These are phyloP conservation scores for Trichophyton verrucosum DNA, from an alignment of 2,329 filamentous ascomycete species.

Conservation along the genomic window DNA sequence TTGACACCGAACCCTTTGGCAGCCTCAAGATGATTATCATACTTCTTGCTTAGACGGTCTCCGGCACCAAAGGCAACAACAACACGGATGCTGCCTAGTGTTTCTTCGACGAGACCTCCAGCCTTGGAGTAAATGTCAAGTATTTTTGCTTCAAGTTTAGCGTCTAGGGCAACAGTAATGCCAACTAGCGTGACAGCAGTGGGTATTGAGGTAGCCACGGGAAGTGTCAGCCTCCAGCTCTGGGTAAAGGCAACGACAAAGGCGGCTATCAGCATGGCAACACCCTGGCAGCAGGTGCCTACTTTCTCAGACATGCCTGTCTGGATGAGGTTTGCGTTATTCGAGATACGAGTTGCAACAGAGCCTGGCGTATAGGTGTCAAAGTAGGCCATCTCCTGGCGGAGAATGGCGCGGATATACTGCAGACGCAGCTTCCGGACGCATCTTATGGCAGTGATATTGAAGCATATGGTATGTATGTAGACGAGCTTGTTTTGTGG, in stretches of 20 bases:
- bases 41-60: slow-evolving; percentile 19
- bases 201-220: slow-evolving; percentile 37
- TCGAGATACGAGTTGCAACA: slow-evolving; percentile 16
- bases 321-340: slow-evolving; percentile 16
- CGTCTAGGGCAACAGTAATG: slow-evolving; percentile 16
- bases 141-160: slow-evolving; percentile 19
- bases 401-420: slow-evolving; percentile 15
- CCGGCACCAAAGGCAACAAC: slow-evolving; percentile 37
- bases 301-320: slow-evolving; percentile 15
- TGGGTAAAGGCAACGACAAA: slow-evolving; percentile 30
- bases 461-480: slow-evolving; percentile 43
- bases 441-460: slow-evolving; percentile 28
- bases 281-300: slow-evolving; percentile 13
- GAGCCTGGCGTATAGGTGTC: slow-evolving; percentile 17
- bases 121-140: slow-evolving; percentile 24
- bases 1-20: slow-evolving; percentile 19
- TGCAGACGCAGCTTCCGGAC: slow-evolving; percentile 18
- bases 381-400: slow-evolving; percentile 21
- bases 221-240: slow-evolving; percentile 35
- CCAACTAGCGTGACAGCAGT: slow-evolving; percentile 25
- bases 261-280: slow-evolving; percentile 24
- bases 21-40: slow-evolving; percentile 17
- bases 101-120: slow-evolving; percentile 36
- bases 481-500: slow-evolving; percentile 45
- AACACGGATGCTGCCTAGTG: slow-evolving; percentile 38